phyloP scores from a whole-genome alignment of 106 monocot genomes.

The Allium cepa region DNA sequence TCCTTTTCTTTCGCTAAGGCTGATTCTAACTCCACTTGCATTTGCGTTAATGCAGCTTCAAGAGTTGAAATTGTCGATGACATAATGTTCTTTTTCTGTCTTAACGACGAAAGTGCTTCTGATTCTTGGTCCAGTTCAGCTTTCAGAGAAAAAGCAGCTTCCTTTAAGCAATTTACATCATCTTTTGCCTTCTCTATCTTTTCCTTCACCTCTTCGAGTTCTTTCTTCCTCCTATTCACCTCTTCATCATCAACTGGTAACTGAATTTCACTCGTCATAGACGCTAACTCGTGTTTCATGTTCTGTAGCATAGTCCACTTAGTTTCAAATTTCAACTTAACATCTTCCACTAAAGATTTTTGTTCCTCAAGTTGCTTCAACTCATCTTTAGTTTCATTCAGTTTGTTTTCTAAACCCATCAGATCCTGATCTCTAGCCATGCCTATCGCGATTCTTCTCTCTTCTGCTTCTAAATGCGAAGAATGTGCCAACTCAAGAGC shows the following conservation, averaged over 20 bases:
- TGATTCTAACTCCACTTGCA: constrained; percentile 23
- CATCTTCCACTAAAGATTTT: constrained; percentile 17
- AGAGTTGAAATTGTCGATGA: constrained; percentile 42
- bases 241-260: background rate
- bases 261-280: background rate
- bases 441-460: constrained; percentile 23
- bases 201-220: constrained; percentile 33
- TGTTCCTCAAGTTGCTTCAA: constrained; percentile 21
- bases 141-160: constrained; percentile 34
- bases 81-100: constrained; percentile 33
- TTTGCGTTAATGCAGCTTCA: constrained; percentile 40
- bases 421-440: constrained; percentile 27
- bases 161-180: constrained; percentile 21
- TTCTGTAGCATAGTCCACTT: constrained; percentile 19
- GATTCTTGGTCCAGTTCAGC: constrained; percentile 36
- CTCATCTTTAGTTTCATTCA: constrained; percentile 35
- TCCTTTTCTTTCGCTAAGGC: constrained; percentile 34
- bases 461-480: constrained; percentile 42
- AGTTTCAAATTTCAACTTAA: constrained; percentile 30
- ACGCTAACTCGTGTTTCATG: constrained; percentile 28
- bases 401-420: constrained; percentile 18
- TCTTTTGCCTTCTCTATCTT: constrained; percentile 35
- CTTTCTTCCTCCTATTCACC: background rate
- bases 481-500: constrained; percentile 33
- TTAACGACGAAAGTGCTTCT: constrained; percentile 15